Percentiles rank a stretch among this genome's conserved stretches.
These are phyloP conservation scores for Stagonosporopsis rhizophila DNA, from an alignment of 2,329 filamentous ascomycete species.

Conservation along the genomic window DNA sequence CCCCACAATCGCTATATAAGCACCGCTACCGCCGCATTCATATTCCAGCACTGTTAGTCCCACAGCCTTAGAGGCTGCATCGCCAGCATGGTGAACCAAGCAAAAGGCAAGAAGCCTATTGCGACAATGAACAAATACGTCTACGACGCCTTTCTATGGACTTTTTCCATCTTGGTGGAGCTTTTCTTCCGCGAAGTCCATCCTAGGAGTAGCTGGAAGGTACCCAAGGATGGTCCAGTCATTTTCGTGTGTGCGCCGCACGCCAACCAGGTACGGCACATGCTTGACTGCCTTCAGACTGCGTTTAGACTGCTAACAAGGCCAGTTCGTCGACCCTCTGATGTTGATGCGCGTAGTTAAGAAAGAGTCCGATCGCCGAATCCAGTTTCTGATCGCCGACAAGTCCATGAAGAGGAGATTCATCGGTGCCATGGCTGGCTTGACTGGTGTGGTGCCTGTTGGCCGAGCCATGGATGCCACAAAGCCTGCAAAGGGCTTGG, in stretches of 20 bases:
- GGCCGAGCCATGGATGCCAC: constrained; percentile 89
- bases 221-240: constrained; percentile 85
- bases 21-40: constrained; percentile 12
- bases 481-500: constrained; percentile 76
- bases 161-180: constrained; percentile 83
- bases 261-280: constrained; percentile 67
- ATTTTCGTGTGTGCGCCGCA: constrained; percentile 97
- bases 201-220: constrained; percentile 92
- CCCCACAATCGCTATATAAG: constrained; percentile 24
- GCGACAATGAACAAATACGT: constrained; percentile 72
- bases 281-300: not conserved
- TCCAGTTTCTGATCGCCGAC: constrained; percentile 91
- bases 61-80: constrained; percentile 15
- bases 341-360: constrained; percentile 91
- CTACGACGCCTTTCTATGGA: constrained; percentile 80
- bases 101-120: constrained; percentile 43
- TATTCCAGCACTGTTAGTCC: constrained; percentile 12
- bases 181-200: constrained; percentile 99
- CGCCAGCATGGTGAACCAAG: constrained; percentile 24
- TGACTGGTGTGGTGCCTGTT: constrained; percentile 91
- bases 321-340: constrained; percentile 90
- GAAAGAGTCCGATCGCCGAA: constrained; percentile 83
- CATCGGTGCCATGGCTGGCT: constrained; percentile 83
- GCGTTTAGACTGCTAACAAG: constrained; percentile 16
- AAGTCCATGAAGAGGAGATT: constrained; percentile 92